Evolutionary conservation across 306 rosid genomes (phyloP).

Genomic region (Vicia sativa): DNA sequence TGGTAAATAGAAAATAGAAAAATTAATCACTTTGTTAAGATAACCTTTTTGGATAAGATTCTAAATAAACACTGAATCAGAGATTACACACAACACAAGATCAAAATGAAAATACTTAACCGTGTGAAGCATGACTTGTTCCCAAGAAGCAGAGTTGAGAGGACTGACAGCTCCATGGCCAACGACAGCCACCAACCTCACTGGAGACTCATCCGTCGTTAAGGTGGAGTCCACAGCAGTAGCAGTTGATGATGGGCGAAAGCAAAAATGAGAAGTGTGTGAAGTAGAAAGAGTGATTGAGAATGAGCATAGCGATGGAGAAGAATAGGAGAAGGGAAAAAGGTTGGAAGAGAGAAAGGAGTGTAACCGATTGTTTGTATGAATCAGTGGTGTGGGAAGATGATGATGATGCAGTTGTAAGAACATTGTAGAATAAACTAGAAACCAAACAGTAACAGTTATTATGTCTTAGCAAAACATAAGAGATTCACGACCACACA

Average conservation of each 20-base stretch:
- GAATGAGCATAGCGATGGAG: not conserved
- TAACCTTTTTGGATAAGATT: constrained; percentile 4
- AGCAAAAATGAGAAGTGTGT: not conserved
- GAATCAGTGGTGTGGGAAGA: not conserved
- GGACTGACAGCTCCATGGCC: constrained; percentile 77
- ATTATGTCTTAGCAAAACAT: not conserved
- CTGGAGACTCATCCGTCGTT: constrained; percentile 44
- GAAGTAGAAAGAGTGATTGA: constrained; percentile 12
- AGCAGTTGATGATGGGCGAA: constrained; percentile 29
- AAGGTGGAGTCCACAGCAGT: constrained; percentile 40
- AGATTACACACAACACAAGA: not conserved
- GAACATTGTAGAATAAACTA: not conserved
- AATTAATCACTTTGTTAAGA: not conserved
- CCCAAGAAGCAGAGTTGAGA: constrained; percentile 67
- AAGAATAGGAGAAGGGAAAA: constrained; percentile 23
- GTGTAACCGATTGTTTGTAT: not conserved
- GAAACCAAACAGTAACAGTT: too few relatives aligned
- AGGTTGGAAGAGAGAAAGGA: not conserved
- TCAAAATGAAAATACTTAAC: constrained; percentile 44
- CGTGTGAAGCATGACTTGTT: constrained; percentile 83
- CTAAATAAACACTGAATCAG: not conserved
- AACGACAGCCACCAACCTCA: constrained; percentile 66
- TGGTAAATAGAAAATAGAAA: constrained; percentile 36
- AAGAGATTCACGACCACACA: not conserved
- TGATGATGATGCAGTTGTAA: not conserved